Evolutionary conservation across 2,329 filamentous ascomycete species (phyloP), one percentile per base, ranked within the genome.

Genomic region (Pseudogymnoascus sp.): DNA sequence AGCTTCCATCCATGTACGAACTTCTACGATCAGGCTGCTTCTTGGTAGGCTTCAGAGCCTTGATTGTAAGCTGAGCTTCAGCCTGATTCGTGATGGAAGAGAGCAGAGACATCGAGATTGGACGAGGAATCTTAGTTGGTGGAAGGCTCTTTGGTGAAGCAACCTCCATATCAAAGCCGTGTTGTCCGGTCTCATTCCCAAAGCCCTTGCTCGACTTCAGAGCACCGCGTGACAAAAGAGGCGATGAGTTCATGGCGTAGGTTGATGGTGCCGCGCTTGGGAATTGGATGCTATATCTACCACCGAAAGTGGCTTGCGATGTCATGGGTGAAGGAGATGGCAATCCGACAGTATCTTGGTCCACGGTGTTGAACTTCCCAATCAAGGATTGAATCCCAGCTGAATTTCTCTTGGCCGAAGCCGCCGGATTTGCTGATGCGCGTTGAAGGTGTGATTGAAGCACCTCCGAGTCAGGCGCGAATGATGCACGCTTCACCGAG

Each of bases 261-360:
- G 46, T 5, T 5, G 46, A 53, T 53, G 46, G 46, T 16, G n/a
- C 25, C 2, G 46, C 6, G 7, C 31, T 28, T 53, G 46, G 25
- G n/a, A 53, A 53, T 31, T 53, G 46, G 10, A 53, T 11, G n/a
- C 46, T 53, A 12, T 53, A 53, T 31, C 25, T 53, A 31, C 46
- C 46, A 5, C 46, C n/a, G 4, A 31, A 28, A 31, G 25, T 53
- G 6, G 8, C 46, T 31, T 14, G 46, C 6, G 63, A 62, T 38
- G 64, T 67, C 6, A 62, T 65, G 8, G 66, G 62, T 14, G 64
- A 53, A 46, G 62, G 50, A 2, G 62, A 12, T 31, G 36, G 44
- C 5, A 46, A 50, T 16, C 44, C n/a, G 14, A 16, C 21, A 50
- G 12, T 14, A 50, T 50, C 44, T 28, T 50, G 44, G 4, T 50